Base-by-base conservation (phyloP, 805 yeast genomes). In the Zygosaccharomyces gambellarensis region DNA sequence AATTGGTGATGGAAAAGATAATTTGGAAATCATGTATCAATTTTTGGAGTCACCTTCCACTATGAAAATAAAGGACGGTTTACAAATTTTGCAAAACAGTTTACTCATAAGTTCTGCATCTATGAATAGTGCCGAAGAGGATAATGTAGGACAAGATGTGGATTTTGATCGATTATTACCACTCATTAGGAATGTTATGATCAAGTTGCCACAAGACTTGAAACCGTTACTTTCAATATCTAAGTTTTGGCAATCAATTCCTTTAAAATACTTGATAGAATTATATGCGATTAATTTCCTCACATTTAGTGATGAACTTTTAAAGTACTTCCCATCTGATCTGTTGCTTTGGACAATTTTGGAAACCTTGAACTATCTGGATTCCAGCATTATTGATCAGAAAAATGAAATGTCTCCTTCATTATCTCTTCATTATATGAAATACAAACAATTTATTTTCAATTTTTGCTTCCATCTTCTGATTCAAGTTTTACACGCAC, bases 261-360 rank as follows among this genome's bases (percentile, higher is more conserved):
- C 70, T 2, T 31, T 63, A 4, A 47, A 50, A 2, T 51, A 60
- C 22, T 47, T 64, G 1, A 48, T 72, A 31, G 71, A 70, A 49
- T 52, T 65, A 6, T 60, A 63, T 25, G 65, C 74, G 0, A 60
- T 70, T 1, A 67, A 65, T 45, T 49, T 50, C 23, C 32, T 61
- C 5, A 61, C 56, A 10, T 19, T 59, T 3, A 51, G 46, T 2
- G 49, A 57, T 8, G 53, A 52, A 12, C 39, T 46, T 19, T 22
- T 48, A 7, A 27, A 32, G 7, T 23, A 27, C 17, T 42, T 39
- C 11, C 30, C 47, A 3, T 22, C 29, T 11, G 30, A 41, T 2
- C 44, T 23, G 11, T 41, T 62, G 8, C 36, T 60, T 6, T 29
- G 46, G n/a, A 58, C 62, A 0, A 25, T 64, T 17, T 45, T 51